Conservation (phyloP, 2,329 filamentous ascomycete species). For the Fusarium compactum region DNA sequence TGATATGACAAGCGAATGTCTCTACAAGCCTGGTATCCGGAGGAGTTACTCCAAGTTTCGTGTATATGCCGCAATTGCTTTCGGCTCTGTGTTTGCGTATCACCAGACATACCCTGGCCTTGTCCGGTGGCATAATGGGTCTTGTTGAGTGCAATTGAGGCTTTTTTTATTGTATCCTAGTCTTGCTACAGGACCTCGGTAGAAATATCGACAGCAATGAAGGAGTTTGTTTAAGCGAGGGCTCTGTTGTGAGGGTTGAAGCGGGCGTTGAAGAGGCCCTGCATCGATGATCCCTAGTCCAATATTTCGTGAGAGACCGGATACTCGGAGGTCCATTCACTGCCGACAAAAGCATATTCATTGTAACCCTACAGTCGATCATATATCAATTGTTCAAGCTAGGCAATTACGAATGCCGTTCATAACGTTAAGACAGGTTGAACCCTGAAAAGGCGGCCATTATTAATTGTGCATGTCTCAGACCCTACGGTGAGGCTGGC, state of each 20-base stretch:
- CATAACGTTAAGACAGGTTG: constrained; percentile 1
- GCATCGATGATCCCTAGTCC: constrained; percentile 8
- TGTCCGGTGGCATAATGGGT: constrained; percentile 23
- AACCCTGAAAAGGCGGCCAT: background rate
- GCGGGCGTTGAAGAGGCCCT: constrained; percentile 16
- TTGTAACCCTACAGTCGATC: constrained; percentile 21
- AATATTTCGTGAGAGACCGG: constrained; percentile 4
- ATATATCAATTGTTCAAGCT: constrained; percentile 7
- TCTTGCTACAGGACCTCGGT: constrained; percentile 1
- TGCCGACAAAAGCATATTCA: constrained; percentile 12
- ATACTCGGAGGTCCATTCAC: background rate
- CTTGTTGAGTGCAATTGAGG: constrained; percentile 6
- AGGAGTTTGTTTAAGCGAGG: background rate
- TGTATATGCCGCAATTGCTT: constrained; percentile 30
- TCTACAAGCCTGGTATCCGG: constrained; percentile 6
- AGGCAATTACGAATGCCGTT: background rate
- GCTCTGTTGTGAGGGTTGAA: constrained; percentile 4
- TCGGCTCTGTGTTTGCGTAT: constrained; percentile 27
- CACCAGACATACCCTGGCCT: constrained; percentile 25
- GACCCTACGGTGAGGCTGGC: constrained; percentile 31
- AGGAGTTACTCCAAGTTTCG: constrained; percentile 28
- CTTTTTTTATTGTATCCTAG: constrained; percentile 10
- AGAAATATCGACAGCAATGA: background rate
- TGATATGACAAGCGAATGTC: constrained; percentile 34
- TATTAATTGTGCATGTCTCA: constrained; percentile 24